phyloP scores from a whole-genome alignment of 78 protist genomes.

The Protostelium mycophagum region DNA sequence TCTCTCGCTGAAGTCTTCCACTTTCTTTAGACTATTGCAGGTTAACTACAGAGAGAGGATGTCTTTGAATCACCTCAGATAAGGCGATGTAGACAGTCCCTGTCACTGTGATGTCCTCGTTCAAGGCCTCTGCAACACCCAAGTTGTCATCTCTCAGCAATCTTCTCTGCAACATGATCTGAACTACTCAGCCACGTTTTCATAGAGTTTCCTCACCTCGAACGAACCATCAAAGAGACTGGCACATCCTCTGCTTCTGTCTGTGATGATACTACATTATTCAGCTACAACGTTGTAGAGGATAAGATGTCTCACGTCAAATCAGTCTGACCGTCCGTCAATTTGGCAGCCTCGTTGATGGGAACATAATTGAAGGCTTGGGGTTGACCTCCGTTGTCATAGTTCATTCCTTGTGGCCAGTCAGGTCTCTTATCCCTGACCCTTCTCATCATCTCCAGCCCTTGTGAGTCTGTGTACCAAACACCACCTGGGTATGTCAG shows the following conservation, averaged over 20 bases:
- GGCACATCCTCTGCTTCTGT: slow-evolving; percentile 47
- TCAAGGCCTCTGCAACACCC: slow-evolving; percentile 87
- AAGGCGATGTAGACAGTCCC: neutral
- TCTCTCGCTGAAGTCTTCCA: neutral
- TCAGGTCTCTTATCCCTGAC: slow-evolving; percentile 49
- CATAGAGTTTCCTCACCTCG: slow-evolving; percentile 37
- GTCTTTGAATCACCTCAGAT: neutral
- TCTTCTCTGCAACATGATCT: slow-evolving; percentile 77
- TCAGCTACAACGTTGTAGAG: neutral
- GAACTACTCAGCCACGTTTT: neutral
- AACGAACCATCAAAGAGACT: slow-evolving; percentile 47
- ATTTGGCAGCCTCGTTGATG: slow-evolving; percentile 49
- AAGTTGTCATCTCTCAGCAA: slow-evolving; percentile 74
- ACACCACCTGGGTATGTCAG: too few relatives aligned
- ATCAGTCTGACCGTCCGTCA: neutral
- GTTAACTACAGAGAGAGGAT: neutral
- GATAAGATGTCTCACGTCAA: neutral
- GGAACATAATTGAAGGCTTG: slow-evolving; percentile 84
- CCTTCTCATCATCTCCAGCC: slow-evolving; percentile 79
- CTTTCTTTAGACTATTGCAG: neutral
- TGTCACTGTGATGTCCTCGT: slow-evolving; percentile 46
- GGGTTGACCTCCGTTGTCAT: slow-evolving; percentile 58
- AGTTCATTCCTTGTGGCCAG: slow-evolving; percentile 26
- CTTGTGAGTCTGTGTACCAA: slow-evolving; percentile 84
- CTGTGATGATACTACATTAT: slow-evolving; percentile 35